Percentiles rank a stretch among this genome's conserved stretches.
Conservation (phyloP, 306 rosid genomes). For the Geum urbanum region DNA sequence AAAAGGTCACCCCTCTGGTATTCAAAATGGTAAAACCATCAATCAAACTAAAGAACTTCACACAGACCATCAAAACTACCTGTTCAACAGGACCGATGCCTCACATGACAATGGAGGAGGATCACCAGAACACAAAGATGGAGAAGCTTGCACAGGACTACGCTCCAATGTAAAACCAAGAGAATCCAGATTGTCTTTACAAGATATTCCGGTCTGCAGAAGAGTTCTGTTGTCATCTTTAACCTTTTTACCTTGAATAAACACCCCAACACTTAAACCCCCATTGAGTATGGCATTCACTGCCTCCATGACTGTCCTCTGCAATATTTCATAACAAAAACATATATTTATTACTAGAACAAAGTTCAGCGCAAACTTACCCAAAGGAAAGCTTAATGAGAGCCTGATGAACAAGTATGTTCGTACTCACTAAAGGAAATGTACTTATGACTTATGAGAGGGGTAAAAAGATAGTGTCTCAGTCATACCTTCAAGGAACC, state of each 20-base stretch:
- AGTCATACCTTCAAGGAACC: slow-evolving; percentile 73
- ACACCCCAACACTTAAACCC: slow-evolving; percentile 69
- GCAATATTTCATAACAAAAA: slow-evolving; percentile 13
- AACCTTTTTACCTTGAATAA: slow-evolving; percentile 66
- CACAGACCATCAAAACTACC: slow-evolving; percentile 40
- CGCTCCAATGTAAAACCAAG: slow-evolving; percentile 81
- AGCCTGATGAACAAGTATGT: slow-evolving; percentile 13
- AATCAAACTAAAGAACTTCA: slow-evolving; percentile 10
- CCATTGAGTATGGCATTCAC: slow-evolving; percentile 66
- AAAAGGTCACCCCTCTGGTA: not conserved
- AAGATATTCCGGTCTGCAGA: slow-evolving; percentile 68
- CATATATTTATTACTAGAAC: not conserved
- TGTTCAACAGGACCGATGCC: slow-evolving; percentile 34
- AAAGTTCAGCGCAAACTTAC: slow-evolving; percentile 4
- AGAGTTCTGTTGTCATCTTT: slow-evolving; percentile 76
- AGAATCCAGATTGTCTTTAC: slow-evolving; percentile 63
- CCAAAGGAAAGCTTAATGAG: slow-evolving; percentile 9
- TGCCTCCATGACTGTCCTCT: slow-evolving; percentile 84
- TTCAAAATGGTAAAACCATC: not conserved
- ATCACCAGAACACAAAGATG: slow-evolving; percentile 37
- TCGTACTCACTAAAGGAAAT: slow-evolving; percentile 2
- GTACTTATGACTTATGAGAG: not conserved
- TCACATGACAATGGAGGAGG: slow-evolving; percentile 42
- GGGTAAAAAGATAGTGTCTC: not conserved
- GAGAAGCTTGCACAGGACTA: slow-evolving; percentile 39